These are phyloP conservation scores for Heimioporus sp. DNA, from an alignment of 768 basidiomycete species.

Conservation along the genomic window DNA sequence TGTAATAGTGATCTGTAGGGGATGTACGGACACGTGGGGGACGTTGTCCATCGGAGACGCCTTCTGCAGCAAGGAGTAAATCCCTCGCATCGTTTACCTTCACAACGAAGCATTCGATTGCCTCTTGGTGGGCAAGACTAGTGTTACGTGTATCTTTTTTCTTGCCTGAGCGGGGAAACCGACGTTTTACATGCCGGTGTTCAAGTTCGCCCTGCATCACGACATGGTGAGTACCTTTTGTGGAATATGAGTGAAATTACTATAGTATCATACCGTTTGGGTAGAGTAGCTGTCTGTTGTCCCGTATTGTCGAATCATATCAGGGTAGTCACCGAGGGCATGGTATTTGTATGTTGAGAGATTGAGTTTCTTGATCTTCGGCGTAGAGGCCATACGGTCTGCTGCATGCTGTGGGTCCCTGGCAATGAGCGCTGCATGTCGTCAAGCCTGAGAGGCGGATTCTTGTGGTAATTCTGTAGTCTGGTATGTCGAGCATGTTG, in stretches of 20 bases:
- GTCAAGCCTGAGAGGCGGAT: neutral
- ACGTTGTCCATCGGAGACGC: neutral
- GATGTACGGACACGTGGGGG: too few relatives aligned
- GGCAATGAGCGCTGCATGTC: neutral
- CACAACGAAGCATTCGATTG: too few relatives aligned
- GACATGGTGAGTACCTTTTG: neutral
- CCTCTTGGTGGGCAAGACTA: too few relatives aligned
- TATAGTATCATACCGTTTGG: conserved; percentile 27
- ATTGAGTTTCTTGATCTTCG: conserved; percentile 10
- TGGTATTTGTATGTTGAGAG: conserved; percentile 16
- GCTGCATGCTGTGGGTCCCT: neutral
- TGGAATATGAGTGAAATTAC: too few relatives aligned
- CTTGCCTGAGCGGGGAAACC: conserved; percentile 21
- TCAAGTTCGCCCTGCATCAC: conserved; percentile 37
- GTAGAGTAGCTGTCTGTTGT: conserved; percentile 39
- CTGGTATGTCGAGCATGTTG: neutral
- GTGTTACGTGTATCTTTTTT: too few relatives aligned
- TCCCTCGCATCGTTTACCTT: too few relatives aligned
- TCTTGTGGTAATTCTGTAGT: neutral
- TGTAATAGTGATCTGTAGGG: too few relatives aligned
- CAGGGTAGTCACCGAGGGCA: conserved; percentile 10
- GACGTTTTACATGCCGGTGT: conserved; percentile 33
- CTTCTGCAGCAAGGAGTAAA: too few relatives aligned
- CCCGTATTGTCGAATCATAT: conserved; percentile 19
- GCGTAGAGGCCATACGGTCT: neutral